These are phyloP conservation scores for Phytophthora pistaciae DNA, from an alignment of 352 stramenopile species.

Conservation along the genomic window DNA sequence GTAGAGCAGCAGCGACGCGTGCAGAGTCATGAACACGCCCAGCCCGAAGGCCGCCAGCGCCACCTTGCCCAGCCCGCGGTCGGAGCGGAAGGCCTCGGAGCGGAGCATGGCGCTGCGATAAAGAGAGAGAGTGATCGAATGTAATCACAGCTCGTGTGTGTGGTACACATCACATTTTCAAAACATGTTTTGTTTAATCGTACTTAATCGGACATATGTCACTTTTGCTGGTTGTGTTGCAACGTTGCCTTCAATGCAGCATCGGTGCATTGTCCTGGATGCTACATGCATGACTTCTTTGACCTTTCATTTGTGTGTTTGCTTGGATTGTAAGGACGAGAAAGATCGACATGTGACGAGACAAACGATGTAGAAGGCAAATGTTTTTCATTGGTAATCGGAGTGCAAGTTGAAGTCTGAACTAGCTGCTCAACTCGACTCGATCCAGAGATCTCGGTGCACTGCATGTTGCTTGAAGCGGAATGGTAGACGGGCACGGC, in stretches of 20 bases:
- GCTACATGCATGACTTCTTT: not conserved
- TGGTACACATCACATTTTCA: too few species aligned
- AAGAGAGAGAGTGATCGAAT: not conserved
- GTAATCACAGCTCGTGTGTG: not conserved
- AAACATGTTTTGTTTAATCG: too few species aligned
- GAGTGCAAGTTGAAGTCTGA: constrained; percentile 1
- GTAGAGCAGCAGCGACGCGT: constrained; percentile 62
- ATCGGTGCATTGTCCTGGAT: not conserved
- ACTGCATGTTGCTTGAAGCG: not conserved
- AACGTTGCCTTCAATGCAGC: not conserved
- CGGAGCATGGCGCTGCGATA: constrained; percentile 52
- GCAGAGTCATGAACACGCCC: constrained; percentile 77
- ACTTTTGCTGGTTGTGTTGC: too few species aligned
- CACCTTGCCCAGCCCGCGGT: constrained; percentile 79
- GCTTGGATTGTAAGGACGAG: not conserved
- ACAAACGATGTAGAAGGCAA: constrained; percentile 7
- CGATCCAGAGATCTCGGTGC: not conserved
- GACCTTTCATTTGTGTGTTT: not conserved
- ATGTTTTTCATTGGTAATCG: constrained; percentile 15
- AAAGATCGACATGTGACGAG: constrained; percentile 3
- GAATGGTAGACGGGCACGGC: constrained; percentile 4
- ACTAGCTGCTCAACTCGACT: not conserved
- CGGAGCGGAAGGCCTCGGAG: constrained; percentile 81
- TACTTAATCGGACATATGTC: too few species aligned
- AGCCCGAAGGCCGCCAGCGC: constrained; percentile 81